Percentiles rank a stretch among this genome's conserved stretches.
Evolutionary conservation across 164 flowering plant genomes (phyloP).

Genomic region (Umbellularia californica): DNA sequence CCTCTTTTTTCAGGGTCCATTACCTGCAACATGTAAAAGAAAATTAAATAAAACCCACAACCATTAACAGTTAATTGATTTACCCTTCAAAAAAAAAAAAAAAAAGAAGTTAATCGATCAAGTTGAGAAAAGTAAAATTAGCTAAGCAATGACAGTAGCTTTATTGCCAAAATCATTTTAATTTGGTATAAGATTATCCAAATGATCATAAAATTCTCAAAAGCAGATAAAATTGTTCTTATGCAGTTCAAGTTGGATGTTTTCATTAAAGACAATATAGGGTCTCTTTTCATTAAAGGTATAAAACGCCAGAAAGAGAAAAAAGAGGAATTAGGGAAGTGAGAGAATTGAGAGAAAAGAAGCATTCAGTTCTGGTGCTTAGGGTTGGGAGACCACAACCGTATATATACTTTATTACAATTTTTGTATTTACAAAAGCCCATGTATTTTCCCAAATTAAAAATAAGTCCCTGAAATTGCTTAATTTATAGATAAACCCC

Average conservation of each 20-base stretch:
- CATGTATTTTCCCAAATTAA: not conserved
- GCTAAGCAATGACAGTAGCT: not conserved
- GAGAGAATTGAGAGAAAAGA: too few species aligned
- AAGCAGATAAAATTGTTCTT: not conserved
- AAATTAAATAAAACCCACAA: slow-evolving; percentile 3
- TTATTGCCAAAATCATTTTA: not conserved
- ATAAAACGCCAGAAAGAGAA: too few species aligned
- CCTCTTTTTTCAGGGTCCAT: slow-evolving; percentile 64
- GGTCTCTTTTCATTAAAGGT: too few species aligned
- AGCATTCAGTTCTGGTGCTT: slow-evolving; percentile 12
- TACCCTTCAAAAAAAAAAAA: not conserved
- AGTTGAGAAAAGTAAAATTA: not conserved
- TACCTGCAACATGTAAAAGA: slow-evolving; percentile 44
- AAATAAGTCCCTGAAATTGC: too few species aligned
- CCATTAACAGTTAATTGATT: not conserved
- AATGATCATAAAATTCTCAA: too few species aligned
- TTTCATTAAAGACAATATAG: too few species aligned
- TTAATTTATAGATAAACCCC: too few species aligned
- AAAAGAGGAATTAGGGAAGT: too few species aligned
- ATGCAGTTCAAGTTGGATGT: too few species aligned
- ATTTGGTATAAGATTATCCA: not conserved
- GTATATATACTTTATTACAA: too few species aligned
- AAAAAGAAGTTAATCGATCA: not conserved
- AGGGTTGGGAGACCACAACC: slow-evolving; percentile 10
- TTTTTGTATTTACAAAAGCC: not conserved